phyloP scores from a whole-genome alignment of 805 yeast species.

The Lipomyces anomalus region DNA sequence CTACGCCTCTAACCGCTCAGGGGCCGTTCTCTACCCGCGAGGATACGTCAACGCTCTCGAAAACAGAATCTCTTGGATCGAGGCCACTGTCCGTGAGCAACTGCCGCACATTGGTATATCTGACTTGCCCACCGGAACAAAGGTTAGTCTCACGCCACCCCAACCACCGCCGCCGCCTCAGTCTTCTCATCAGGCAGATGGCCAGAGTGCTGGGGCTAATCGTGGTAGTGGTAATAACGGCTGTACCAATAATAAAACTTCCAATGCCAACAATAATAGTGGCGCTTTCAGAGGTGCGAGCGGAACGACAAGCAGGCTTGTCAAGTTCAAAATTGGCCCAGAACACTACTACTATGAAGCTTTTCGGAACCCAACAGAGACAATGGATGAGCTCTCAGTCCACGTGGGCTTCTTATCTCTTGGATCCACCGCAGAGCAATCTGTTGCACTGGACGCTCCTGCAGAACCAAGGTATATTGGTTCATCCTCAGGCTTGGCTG shows the following conservation, averaged over 20 bases:
- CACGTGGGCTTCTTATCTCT: constrained; percentile 19
- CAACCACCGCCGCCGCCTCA: neutral
- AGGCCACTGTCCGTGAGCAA: constrained; percentile 4
- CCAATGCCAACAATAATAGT: neutral
- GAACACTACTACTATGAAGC: constrained; percentile 22
- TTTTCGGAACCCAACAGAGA: constrained; percentile 17
- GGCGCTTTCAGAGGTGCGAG: neutral
- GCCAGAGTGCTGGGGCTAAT: too few relatives aligned
- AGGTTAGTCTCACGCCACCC: neutral
- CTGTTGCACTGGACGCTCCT: constrained; percentile 14
- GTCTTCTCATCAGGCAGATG: neutral
- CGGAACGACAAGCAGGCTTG: neutral
- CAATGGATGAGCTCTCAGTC: constrained; percentile 15
- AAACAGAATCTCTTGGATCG: constrained; percentile 18
- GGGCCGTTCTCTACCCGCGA: constrained; percentile 15
- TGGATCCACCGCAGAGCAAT: constrained; percentile 20
- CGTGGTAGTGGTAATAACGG: too few relatives aligned
- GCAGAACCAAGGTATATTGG: constrained; percentile 21
- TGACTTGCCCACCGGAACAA: constrained; percentile 8
- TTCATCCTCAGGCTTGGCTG: constrained; percentile 16
- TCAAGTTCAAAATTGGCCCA: constrained; percentile 16
- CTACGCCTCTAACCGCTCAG: constrained; percentile 13
- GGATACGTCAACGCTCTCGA: constrained; percentile 15
- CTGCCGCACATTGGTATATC: constrained; percentile 14
- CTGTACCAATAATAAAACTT: neutral